Evolutionary conservation across 78 protist genomes (phyloP).

Genomic region (Dictyostelium citrinum): DNA sequence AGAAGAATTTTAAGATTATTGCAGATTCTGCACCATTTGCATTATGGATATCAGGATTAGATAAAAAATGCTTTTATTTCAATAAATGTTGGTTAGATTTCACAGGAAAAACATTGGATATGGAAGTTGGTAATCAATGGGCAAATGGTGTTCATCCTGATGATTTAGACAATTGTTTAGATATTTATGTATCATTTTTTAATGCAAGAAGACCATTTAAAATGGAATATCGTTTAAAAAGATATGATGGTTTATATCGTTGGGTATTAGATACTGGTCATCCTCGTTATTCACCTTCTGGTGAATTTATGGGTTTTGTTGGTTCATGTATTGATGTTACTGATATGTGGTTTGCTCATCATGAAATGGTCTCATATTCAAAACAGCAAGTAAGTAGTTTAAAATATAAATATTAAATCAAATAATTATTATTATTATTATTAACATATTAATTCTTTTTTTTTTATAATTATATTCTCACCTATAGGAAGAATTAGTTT

Average conservation of each 20-base stretch:
- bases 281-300: background rate
- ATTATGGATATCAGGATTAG: conserved; percentile 15
- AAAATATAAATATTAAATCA: no score
- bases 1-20: conserved; percentile 11
- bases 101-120: conserved; percentile 21
- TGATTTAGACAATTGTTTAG: conserved; percentile 11
- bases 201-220: conserved; percentile 32
- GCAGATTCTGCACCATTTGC: conserved; percentile 52
- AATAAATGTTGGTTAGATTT: conserved; percentile 38
- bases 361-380: conserved; percentile 16
- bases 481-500: background rate
- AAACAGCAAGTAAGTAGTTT: conserved; percentile 23
- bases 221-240: conserved; percentile 16
- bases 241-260: conserved; percentile 55
- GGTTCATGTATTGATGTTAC: conserved; percentile 64
- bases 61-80: conserved; percentile 11
- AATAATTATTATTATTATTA: no score
- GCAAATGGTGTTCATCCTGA: conserved; percentile 32
- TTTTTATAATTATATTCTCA: no score
- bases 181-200: background rate
- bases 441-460: no score
- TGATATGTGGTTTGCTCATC: conserved; percentile 55
- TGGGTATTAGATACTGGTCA: conserved; percentile 41
- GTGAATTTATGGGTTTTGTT: conserved; percentile 19
- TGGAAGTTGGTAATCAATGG: conserved; percentile 41